A percentile compares a stretch with the other conserved stretches of the same genome.
Conservation (phyloP, 225 moss, liverwort and hornwort genomes). For the Takakia lepidozioides region DNA sequence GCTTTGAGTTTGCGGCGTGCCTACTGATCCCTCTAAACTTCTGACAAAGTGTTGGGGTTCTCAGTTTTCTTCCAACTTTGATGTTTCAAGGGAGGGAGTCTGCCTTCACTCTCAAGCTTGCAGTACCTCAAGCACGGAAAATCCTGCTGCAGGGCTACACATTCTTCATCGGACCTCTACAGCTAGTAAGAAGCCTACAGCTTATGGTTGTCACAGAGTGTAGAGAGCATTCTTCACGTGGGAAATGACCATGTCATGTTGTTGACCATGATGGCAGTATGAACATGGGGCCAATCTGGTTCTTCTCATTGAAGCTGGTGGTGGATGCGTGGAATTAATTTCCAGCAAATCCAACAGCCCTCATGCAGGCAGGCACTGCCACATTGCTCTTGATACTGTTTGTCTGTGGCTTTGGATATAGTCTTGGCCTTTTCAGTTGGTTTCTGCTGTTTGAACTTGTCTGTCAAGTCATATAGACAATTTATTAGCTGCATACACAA, state of each 20-base stretch:
- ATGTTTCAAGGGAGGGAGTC: conserved; percentile 30
- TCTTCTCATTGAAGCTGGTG: conserved; percentile 39
- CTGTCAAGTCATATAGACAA: too few species aligned
- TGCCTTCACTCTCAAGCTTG: conserved; percentile 31
- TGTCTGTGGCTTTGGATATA: too few species aligned
- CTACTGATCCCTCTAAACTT: background rate
- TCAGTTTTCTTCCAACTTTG: conserved; percentile 46
- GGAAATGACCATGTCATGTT: background rate
- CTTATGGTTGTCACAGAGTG: background rate
- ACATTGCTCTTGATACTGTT: too few species aligned
- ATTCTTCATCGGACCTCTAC: conserved; percentile 28
- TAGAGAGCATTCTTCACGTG: background rate
- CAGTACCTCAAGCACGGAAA: conserved; percentile 35
- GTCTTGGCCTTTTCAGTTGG: too few species aligned
- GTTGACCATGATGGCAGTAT: conserved; percentile 49
- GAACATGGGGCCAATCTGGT: conserved; percentile 29
- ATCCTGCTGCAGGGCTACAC: conserved; percentile 22
- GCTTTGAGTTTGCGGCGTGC: background rate
- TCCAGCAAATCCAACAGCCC: conserved; percentile 15
- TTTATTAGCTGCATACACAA: too few species aligned
- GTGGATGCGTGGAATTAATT: conserved; percentile 27
- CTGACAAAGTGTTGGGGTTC: conserved; percentile 19
- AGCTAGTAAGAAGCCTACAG: conserved; percentile 17
- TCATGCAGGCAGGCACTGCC: too few species aligned
- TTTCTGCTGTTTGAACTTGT: too few species aligned